Percentiles rank a stretch among this genome's conserved stretches.
phyloP scores from a whole-genome alignment of 805 yeast genomes.

The Lipomyces spencermartinsiae region DNA sequence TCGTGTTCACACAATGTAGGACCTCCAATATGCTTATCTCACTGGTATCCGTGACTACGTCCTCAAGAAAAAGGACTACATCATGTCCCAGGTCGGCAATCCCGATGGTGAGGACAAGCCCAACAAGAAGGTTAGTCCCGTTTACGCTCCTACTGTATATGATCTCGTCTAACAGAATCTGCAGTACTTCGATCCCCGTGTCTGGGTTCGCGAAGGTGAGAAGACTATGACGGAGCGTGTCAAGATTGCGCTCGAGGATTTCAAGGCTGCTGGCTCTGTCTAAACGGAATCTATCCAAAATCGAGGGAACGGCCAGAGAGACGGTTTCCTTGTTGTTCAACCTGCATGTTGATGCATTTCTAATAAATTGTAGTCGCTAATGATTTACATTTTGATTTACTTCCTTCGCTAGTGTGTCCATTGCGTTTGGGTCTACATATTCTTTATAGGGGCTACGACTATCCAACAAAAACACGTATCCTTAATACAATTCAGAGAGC shows the following conservation, averaged over 20 bases:
- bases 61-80: constrained; percentile 93
- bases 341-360: not conserved
- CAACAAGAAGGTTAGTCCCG: constrained; percentile 73
- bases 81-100: constrained; percentile 91
- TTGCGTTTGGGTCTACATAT: not conserved
- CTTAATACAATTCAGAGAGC: too few relatives aligned
- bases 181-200: constrained; percentile 96
- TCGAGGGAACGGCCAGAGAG: not conserved
- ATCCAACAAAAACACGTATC: not conserved
- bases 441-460: not conserved
- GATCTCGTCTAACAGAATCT: not conserved
- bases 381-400: not conserved
- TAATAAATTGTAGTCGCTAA: not conserved
- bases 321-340: not conserved
- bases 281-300: constrained; percentile 12
- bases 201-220: constrained; percentile 99
- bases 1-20: constrained; percentile 45
- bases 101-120: constrained; percentile 99
- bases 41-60: constrained; percentile 97
- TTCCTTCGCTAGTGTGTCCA: not conserved
- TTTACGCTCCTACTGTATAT: not conserved
- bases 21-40: constrained; percentile 98
- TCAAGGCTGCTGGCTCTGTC: constrained; percentile 55
- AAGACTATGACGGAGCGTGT: constrained; percentile 94
- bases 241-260: constrained; percentile 78